Base-by-base conservation (phyloP, 2,329 filamentous ascomycete species). In the Aspergillus phoenicis region DNA sequence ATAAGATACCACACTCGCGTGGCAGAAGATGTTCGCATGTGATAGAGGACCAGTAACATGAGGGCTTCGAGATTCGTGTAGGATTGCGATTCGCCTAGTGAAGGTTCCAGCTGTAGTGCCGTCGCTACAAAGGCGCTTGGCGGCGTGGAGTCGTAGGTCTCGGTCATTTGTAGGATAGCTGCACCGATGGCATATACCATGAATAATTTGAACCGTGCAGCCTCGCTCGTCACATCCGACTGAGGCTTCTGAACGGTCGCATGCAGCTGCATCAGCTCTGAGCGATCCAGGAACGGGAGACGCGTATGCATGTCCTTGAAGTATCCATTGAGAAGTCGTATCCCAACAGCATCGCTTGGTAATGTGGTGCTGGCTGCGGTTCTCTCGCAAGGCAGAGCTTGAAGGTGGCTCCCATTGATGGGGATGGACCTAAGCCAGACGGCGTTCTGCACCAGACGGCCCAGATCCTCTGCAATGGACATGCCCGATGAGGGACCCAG, bases 1-100 rank as follows among this genome's bases (percentile, higher is more conserved):
- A 69, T 65, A 59, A 69, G 65, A 38, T 69, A 70, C 70, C 70
- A 73, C 2, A 71, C 59, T 7, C 64, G 70, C 0, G 68, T 64
- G 10, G 65, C 65, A 1, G 66, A 64, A 1, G 64, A 63, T 4
- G 67, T 67, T 15, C 68, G 65, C 11, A 70, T 33, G 17, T 69
- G 64, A 48, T 70, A 71, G 45, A 72, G 51, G 0, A 68, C 64
- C 7, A 70, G 61, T 8, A 67, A 53, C 48, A 71, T 52, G 38
- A 71, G 62, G 22, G 67, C 67, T 43, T 73, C 69, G 6, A 70
- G 68, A 11, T 60, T 60, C 5, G 57, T 49, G 8, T 66, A 51
- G 0, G 65, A 64, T 1, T 64, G 47, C 3, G 63, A 63, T n/a
- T 63, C 52, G 26, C 58, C 49, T 1, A 62, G 11, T 0, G 64